Percentiles rank a stretch among this genome's conserved stretches.
Conservation (phyloP, 768 basidiomycete species). For the Auricularia sp. region DNA sequence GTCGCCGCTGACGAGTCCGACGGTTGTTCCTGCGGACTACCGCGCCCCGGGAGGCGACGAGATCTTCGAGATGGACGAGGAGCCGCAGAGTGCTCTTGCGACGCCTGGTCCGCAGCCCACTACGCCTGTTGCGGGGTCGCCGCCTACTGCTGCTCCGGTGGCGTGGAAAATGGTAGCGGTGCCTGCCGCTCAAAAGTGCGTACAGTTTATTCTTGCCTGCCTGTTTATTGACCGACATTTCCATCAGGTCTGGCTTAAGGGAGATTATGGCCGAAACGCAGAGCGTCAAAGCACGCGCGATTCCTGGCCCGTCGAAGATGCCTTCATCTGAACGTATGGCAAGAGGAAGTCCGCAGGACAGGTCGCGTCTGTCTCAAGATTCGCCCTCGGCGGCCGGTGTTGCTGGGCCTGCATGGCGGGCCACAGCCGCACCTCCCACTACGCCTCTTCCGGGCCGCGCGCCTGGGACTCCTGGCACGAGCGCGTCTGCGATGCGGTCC, state of each 20-base stretch:
- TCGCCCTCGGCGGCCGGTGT: no score
- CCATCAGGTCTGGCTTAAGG: slow-evolving; percentile 66
- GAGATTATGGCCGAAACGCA: slow-evolving; percentile 76
- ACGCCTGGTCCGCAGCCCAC: slow-evolving; percentile 12
- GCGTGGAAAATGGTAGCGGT: slow-evolving; percentile 23
- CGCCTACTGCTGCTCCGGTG: slow-evolving; percentile 9
- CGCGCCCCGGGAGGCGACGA: slow-evolving; percentile 40
- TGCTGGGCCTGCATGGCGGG: not conserved
- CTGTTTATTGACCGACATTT: slow-evolving; percentile 9
- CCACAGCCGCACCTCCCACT: not conserved
- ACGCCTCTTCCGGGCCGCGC: not conserved
- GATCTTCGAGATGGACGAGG: slow-evolving; percentile 79
- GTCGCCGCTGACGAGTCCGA: slow-evolving; percentile 6
- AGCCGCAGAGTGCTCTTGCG: slow-evolving; percentile 19
- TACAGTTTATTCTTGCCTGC: slow-evolving; percentile 16
- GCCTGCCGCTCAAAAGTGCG: slow-evolving; percentile 37
- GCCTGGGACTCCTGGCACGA: no score
- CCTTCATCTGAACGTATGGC: not conserved
- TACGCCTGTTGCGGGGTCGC: slow-evolving; percentile 11
- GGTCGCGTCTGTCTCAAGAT: no score
- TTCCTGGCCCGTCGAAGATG: not conserved
- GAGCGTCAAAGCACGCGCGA: slow-evolving; percentile 4
- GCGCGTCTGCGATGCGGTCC: no score
- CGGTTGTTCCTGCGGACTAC: slow-evolving; percentile 5
- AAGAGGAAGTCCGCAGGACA: not conserved